Evolutionary conservation across 2,329 filamentous ascomycete species (phyloP).

Genomic region (Pyricularia pennisetigena): DNA sequence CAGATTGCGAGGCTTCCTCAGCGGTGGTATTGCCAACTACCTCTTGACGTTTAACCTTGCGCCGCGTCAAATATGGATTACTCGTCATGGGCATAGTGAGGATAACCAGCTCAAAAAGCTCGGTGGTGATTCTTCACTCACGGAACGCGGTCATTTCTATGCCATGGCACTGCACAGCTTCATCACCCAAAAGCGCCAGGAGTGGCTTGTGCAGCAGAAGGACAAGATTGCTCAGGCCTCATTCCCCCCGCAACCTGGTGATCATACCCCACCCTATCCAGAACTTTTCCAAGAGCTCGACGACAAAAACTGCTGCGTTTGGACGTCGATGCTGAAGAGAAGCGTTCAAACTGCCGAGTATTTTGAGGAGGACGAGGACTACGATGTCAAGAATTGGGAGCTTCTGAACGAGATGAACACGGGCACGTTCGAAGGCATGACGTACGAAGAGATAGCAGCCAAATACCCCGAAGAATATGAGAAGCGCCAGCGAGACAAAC

Average conservation of each 20-base stretch:
- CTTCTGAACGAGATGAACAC: conserved; percentile 97
- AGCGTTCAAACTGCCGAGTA: conserved; percentile 80
- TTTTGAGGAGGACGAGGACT: conserved; percentile 86
- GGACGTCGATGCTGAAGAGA: conserved; percentile 94
- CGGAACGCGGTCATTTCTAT: conserved; percentile 70
- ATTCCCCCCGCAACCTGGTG: conserved; percentile 84
- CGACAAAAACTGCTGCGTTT: conserved; percentile 91
- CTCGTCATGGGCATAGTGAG: conserved; percentile 80
- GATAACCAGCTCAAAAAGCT: conserved; percentile 86
- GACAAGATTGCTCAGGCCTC: conserved; percentile 66
- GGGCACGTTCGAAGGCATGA: conserved; percentile 88
- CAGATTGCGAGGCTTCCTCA: conserved; percentile 83
- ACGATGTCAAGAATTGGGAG: conserved; percentile 94
- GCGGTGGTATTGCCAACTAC: conserved; percentile 87
- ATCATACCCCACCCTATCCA: conserved; percentile 90
- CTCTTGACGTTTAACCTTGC: conserved; percentile 95
- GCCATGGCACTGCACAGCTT: conserved; percentile 73
- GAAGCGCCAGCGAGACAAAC: conserved; percentile 73
- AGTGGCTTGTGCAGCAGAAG: conserved; percentile 77
- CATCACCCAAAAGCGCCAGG: conserved; percentile 67
- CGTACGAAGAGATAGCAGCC: conserved; percentile 80
- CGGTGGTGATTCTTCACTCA: conserved; percentile 81
- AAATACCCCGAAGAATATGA: conserved; percentile 72
- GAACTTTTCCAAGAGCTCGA: conserved; percentile 62
- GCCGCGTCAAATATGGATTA: conserved; percentile 96